Percentiles rank a stretch among this genome's conserved stretches.
Conservation (phyloP, 306 rosid species). For the Parietaria judaica region DNA sequence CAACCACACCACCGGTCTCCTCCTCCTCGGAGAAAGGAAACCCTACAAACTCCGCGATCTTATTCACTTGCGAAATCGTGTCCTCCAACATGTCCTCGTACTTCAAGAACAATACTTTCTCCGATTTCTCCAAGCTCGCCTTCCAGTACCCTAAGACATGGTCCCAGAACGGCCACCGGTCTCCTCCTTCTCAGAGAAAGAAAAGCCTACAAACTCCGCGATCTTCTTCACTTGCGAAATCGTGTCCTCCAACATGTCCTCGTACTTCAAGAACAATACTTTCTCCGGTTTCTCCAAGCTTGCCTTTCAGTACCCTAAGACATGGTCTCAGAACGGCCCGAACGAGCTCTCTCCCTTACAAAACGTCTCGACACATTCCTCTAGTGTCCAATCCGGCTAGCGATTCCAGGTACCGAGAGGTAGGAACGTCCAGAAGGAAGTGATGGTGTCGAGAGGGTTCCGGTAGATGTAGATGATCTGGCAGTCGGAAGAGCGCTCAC, state of each 20-base stretch:
- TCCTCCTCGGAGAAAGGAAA: constrained; percentile 11
- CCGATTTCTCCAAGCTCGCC: neutral
- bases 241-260: constrained; percentile 11
- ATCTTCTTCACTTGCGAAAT: neutral
- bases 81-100: constrained; percentile 15
- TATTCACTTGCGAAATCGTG: neutral
- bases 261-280: constrained; percentile 9
- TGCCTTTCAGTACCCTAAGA: constrained; percentile 7
- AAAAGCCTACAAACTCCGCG: constrained; percentile 1
- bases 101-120: constrained; percentile 9
- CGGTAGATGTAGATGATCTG: neutral
- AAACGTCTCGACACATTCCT: neutral
- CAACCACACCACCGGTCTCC: constrained; percentile 1
- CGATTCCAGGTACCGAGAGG: neutral
- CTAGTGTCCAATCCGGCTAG: neutral
- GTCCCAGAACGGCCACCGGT: constrained; percentile 9
- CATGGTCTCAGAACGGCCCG: constrained; percentile 10
- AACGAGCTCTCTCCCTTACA: neutral
- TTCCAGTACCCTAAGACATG: constrained; percentile 8
- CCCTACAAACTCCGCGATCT: neutral
- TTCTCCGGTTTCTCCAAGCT: neutral
- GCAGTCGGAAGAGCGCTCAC: neutral
- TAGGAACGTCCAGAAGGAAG: neutral
- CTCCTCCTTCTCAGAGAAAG: constrained; percentile 17
- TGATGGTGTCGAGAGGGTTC: no score